A percentile compares a stretch with the other conserved stretches of the same genome.
Conservation (phyloP, 2,329 filamentous ascomycete genomes). For the Ciborinia camelliae region DNA sequence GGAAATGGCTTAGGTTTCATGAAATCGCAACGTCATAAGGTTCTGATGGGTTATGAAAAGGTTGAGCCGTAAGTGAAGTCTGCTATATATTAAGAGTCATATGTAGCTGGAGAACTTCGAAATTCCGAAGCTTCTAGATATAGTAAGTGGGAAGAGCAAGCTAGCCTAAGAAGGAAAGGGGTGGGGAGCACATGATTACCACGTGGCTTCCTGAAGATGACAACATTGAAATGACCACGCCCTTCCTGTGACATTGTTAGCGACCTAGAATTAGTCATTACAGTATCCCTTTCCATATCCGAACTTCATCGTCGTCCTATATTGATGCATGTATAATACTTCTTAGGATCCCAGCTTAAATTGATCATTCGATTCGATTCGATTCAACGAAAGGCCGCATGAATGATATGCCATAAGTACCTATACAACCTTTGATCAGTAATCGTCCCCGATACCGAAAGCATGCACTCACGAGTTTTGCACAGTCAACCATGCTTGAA, state of each 20-base stretch:
- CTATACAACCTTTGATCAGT: neutral
- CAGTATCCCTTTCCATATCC: neutral
- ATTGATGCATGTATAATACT: too few species aligned
- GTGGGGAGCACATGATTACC: neutral
- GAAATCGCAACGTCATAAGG: neutral
- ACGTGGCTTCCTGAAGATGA: neutral
- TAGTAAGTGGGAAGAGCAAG: neutral
- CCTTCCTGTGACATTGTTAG: neutral
- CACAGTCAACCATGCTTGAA: neutral
- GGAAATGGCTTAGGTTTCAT: neutral
- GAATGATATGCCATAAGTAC: neutral
- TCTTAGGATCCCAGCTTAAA: neutral
- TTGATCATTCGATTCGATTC: neutral
- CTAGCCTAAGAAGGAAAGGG: conserved; percentile 3
- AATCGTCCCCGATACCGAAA: neutral
- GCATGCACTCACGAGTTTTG: neutral
- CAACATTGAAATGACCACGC: neutral
- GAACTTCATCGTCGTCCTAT: neutral
- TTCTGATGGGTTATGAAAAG: neutral
- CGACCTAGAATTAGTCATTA: neutral
- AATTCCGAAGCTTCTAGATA: neutral
- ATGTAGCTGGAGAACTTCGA: neutral
- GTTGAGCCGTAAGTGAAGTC: neutral
- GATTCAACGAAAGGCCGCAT: neutral
- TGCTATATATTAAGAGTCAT: neutral